Base-by-base conservation (phyloP, 2,329 filamentous ascomycete genomes). In the Pseudocercospora pini-densiflorae region DNA sequence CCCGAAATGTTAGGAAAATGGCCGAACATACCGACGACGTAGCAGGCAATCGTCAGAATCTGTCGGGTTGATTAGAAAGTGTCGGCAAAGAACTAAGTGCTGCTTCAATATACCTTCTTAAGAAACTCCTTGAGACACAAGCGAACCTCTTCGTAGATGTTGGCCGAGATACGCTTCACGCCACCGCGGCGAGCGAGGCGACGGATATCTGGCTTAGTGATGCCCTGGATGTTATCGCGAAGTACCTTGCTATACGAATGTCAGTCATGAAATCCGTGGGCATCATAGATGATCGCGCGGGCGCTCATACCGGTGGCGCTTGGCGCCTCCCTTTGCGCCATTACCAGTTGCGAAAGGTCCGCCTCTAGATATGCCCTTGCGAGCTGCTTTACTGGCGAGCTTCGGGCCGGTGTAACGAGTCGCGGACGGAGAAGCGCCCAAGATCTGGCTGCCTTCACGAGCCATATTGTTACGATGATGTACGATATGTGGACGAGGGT, bases 221-320 rank as follows among this genome's bases (percentile, higher is more conserved):
- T 95, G 84, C 94, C 93, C 85, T 97, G 92, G 79, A 97, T 97
- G 90, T 97, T 97, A 90, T 97, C 93, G 83, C 92, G 92, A 81
- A 97, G 87, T 87, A 97, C 96, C 90, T 97, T 97, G 79, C 94
- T 91, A 84, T 96, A 7, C 9, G 19, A 29, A 36, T 36, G 53
- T 60, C 43, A 63, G 49, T 54, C 21, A 24, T 59, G 40, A 8
- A 49, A 33, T 21, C 24, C 23, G 1, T 27, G 27, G 14, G 36
- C 1, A 47, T 4, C 14, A 7, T 5, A 57, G 19, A 5, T n/a
- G 31, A 10, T 36, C 24, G 9, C 8, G 23, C 45, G 43, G 16
- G 14, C 16, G 24, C n/a, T 47, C 59, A 40, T 58, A 60, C 66
- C 33, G 64, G 23, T 66, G 64, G 14, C 49, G 64, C 55, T 63